Conservation (phyloP, 2,329 filamentous ascomycete genomes). For the Penicillium sp. region DNA sequence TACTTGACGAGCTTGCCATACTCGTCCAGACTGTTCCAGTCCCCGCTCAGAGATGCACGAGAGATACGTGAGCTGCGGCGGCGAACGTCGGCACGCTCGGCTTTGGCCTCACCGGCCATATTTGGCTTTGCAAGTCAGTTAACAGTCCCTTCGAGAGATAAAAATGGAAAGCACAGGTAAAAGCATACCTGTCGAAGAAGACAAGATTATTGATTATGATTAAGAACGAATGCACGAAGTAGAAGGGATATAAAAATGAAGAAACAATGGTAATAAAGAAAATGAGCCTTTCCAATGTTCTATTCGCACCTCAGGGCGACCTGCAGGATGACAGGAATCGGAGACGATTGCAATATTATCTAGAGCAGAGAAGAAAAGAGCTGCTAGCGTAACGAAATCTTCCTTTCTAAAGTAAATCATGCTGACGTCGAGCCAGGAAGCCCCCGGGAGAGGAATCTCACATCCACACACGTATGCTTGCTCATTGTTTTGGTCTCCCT, state of each 20-base stretch:
- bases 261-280: neutral
- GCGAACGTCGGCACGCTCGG: conserved; percentile 20
- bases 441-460: conserved; percentile 7
- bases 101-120: conserved; percentile 25
- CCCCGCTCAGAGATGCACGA: conserved; percentile 36
- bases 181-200: neutral
- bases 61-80: conserved; percentile 39
- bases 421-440: conserved; percentile 34
- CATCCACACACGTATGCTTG: neutral
- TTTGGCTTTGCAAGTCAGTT: neutral
- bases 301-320: neutral
- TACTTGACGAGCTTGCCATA: conserved; percentile 67
- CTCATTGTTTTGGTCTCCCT: neutral
- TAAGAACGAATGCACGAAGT: neutral
- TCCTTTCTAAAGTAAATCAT: conserved; percentile 26
- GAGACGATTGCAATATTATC: neutral
- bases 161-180: neutral
- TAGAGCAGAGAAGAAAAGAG: neutral
- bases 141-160: neutral
- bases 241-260: neutral
- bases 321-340: neutral
- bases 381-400: neutral
- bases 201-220: neutral
- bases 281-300: neutral
- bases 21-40: conserved; percentile 52